These are phyloP conservation scores for Actinidia chinensis DNA, from an alignment of 179 eudicot genomes.

Conservation along the genomic window DNA sequence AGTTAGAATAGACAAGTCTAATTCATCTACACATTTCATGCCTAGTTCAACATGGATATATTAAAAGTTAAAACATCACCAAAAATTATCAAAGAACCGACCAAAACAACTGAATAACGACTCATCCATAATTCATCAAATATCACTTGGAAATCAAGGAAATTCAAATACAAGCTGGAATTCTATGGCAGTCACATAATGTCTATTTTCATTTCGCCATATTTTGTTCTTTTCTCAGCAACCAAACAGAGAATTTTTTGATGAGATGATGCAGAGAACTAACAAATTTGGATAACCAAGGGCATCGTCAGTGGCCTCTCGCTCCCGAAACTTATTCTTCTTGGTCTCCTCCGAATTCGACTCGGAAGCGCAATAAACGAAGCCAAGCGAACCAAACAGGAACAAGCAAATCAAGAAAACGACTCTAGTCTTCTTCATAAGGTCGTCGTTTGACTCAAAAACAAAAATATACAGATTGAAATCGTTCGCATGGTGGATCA, in stretches of 20 bases:
- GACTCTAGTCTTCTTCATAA: slow-evolving; percentile 53
- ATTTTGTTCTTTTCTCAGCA: background rate
- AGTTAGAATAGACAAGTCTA: background rate
- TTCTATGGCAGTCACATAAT: background rate
- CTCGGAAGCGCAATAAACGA: slow-evolving; percentile 31
- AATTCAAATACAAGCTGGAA: background rate
- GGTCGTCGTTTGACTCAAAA: slow-evolving; percentile 12
- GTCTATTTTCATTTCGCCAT: background rate
- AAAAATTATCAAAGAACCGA: background rate
- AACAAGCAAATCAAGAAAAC: slow-evolving; percentile 29
- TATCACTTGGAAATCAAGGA: background rate
- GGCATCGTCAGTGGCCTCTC: slow-evolving; percentile 76
- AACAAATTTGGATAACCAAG: slow-evolving; percentile 69
- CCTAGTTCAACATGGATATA: background rate
- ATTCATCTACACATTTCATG: background rate
- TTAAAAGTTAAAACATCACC: background rate
- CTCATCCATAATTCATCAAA: background rate
- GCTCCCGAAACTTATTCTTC: slow-evolving; percentile 71
- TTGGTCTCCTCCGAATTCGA: slow-evolving; percentile 35
- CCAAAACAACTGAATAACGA: background rate
- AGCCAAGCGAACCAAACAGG: slow-evolving; percentile 26
- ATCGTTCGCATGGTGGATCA: background rate
- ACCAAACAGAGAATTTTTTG: background rate
- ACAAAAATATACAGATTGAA: background rate
- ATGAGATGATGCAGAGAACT: slow-evolving; percentile 8